Percentiles rank a stretch among this genome's conserved stretches.
Evolutionary conservation across 179 eudicot genomes (phyloP).

Genomic region (Silene coronaria): DNA sequence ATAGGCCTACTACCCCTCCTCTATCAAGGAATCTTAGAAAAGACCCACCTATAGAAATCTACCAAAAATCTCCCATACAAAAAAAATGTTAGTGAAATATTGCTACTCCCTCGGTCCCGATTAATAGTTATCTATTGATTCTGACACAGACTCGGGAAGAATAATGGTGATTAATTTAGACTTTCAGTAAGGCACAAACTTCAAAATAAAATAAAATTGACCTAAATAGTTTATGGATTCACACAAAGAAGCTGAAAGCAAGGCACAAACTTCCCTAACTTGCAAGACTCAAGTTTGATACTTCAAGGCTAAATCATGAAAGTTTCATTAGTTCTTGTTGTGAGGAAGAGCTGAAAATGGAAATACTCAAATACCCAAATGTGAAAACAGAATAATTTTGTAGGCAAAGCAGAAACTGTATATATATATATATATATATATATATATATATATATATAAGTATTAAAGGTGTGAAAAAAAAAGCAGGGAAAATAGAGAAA

Average conservation of each 20-base stretch:
- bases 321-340: slow-evolving; percentile 13
- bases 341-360: slow-evolving; percentile 28
- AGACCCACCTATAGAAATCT: slow-evolving; percentile 53
- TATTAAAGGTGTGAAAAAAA: slow-evolving; percentile 9
- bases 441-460: too few relatives aligned
- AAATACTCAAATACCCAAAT: slow-evolving; percentile 20
- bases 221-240: not conserved
- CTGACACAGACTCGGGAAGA: not conserved
- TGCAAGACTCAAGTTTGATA: slow-evolving; percentile 12
- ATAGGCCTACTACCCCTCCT: slow-evolving; percentile 36
- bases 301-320: slow-evolving; percentile 25
- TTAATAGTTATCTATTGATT: too few relatives aligned
- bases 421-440: too few relatives aligned
- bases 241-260: slow-evolving; percentile 3
- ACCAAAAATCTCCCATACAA: slow-evolving; percentile 25
- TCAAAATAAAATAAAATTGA: not conserved
- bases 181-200: not conserved
- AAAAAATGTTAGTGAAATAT: not conserved
- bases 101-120: too few relatives aligned
- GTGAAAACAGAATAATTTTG: slow-evolving; percentile 28
- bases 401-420: slow-evolving; percentile 9
- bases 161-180: not conserved
- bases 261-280: slow-evolving; percentile 15
- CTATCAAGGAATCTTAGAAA: slow-evolving; percentile 62
- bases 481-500: slow-evolving; percentile 21